Base-by-base conservation (phyloP, 2,329 filamentous ascomycete genomes). In the Calonectria pseudoreteaudii region DNA sequence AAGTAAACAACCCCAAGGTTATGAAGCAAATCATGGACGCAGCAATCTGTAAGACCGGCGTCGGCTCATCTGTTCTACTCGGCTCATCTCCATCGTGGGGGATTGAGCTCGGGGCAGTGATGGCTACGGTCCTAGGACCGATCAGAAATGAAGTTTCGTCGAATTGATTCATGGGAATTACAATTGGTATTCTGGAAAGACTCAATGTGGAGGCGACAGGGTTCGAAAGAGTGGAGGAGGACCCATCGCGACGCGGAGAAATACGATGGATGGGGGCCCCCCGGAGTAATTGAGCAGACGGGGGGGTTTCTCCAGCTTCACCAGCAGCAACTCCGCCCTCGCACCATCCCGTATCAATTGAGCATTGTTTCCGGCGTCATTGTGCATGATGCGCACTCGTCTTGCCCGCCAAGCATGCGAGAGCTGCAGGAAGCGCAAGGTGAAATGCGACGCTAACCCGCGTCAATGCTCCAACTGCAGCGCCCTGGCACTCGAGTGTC, bases 361-460 rank as follows among this genome's bases (percentile, higher is more conserved):
- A 31, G 65, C 31, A 30, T 23, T 56, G 36, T 56, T 23, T 41
- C 14, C 49, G 23, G 49, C n/a, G 28, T 10, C 28, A 31, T 47
- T n/a, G 8, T 31, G 16, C 44, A 44, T 34, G n/a, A 74, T 74
- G 73, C 66, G 60, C 30, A 34, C 60, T 50, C 60, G 70, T 60
- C 70, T 70, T 14, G 70, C 53, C 11, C 67, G 56, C 6, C 71
- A 73, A 23, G 72, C 72, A 5, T 74, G 74, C 30, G 74, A 74
- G 10, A n/a, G 52, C 23, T 75, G 74, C 60, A 52, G 68, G 36
- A 36, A 50, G 3, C 71, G 74, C 58, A 75, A 75, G 68, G 53
- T 75, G 36, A 64, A 52, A 72, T 75, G 72, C 26, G 66, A 75
- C 31, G 58, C 60, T 2, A 47, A 60, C 9, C 66, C 36, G 18